Percentiles rank a stretch among this genome's conserved stretches.
Evolutionary conservation across 108 stramenopile genomes (phyloP).

Genomic region (Parietichytrium sp.): DNA sequence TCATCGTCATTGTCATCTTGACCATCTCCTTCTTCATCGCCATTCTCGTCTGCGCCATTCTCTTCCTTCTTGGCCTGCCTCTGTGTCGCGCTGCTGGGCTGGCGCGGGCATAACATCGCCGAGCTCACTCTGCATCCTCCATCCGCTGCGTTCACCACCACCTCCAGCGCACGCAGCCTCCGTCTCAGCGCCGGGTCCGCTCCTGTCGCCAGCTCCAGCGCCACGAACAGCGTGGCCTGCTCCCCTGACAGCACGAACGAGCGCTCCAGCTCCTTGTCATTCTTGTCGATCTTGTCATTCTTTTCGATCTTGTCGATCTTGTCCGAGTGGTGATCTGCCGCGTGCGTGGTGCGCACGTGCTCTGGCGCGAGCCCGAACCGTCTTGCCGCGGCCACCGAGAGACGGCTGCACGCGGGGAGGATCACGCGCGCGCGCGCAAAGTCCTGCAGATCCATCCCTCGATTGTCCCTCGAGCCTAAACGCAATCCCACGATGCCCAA

Average conservation of each 20-base stretch:
- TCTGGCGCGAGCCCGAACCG: slow-evolving; percentile 12
- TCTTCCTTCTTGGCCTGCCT: too few relatives aligned
- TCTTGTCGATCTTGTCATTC: background rate
- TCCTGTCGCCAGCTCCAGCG: background rate
- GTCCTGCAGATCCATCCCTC: background rate
- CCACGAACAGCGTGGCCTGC: background rate
- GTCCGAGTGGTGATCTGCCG: background rate
- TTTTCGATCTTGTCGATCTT: background rate
- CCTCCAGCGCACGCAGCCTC: background rate
- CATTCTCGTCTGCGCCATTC: background rate
- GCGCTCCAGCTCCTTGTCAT: background rate
- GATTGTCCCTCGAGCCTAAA: background rate
- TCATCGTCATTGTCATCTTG: background rate
- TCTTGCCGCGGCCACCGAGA: background rate
- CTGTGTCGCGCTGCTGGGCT: background rate
- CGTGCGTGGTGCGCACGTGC: background rate
- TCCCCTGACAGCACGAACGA: background rate
- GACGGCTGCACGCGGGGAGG: background rate
- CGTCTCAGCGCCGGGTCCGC: background rate
- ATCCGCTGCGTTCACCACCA: background rate
- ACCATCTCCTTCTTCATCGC: background rate
- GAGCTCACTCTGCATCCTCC: background rate
- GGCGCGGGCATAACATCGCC: background rate
- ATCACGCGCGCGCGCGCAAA: slow-evolving; percentile 16
- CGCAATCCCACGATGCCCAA: too few relatives aligned